A percentile compares a stretch with the other conserved stretches of the same genome.
These are phyloP conservation scores for Erodium chrysanthum DNA, from an alignment of 441 rosid species.

Conservation along the genomic window DNA sequence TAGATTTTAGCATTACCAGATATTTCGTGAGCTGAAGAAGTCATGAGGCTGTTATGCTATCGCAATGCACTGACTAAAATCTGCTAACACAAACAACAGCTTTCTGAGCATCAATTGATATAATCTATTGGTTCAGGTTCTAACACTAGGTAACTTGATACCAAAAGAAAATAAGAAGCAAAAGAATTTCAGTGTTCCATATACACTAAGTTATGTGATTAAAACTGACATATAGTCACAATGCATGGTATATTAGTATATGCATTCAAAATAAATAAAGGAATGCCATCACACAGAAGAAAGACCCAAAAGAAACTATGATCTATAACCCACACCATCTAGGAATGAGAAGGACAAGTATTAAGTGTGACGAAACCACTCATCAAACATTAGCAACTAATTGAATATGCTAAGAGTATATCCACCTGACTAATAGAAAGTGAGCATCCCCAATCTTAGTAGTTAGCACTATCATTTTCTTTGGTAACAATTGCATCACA, in stretches of 20 bases:
- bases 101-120: neutral
- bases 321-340: neutral
- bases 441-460: neutral
- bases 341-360: neutral
- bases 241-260: neutral
- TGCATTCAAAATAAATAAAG: neutral
- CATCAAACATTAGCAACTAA: neutral
- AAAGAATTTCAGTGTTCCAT: neutral
- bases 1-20: slow-evolving; percentile 33
- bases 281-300: neutral
- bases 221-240: neutral
- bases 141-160: neutral
- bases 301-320: neutral
- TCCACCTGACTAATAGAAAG: neutral
- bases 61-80: slow-evolving; percentile 22
- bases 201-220: neutral
- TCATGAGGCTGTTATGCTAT: slow-evolving; percentile 30
- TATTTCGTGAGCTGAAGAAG: slow-evolving; percentile 39
- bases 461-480: neutral
- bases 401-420: neutral
- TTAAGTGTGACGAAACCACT: neutral
- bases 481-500: neutral
- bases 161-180: neutral
- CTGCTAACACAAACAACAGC: slow-evolving; percentile 23
- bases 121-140: neutral